Conservation (phyloP, 2,329 filamentous ascomycete genomes). For the Xylaria digitata region DNA sequence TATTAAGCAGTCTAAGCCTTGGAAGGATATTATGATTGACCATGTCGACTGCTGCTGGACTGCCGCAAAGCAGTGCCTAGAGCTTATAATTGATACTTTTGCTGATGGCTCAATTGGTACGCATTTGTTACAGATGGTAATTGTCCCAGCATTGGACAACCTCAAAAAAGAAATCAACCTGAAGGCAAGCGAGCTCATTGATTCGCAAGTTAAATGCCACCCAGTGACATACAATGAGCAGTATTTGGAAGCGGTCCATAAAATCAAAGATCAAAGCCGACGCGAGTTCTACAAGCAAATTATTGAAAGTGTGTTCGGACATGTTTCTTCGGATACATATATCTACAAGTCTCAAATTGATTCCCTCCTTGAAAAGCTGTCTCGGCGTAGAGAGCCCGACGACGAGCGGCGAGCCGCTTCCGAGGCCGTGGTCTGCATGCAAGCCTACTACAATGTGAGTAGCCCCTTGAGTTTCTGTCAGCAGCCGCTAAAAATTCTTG, state of each 20-base stretch:
- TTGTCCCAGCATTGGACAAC: constrained; percentile 55
- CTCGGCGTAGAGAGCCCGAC: constrained; percentile 40
- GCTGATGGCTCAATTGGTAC: constrained; percentile 55
- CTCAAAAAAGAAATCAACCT: constrained; percentile 51
- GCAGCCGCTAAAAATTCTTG: neutral
- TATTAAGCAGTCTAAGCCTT: constrained; percentile 66
- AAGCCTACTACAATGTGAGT: constrained; percentile 53
- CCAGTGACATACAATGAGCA: constrained; percentile 66
- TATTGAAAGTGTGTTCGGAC: neutral
- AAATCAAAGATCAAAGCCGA: constrained; percentile 7
- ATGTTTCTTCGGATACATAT: neutral
- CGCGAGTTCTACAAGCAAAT: constrained; percentile 28
- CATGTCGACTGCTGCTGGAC: constrained; percentile 61
- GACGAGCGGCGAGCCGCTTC: constrained; percentile 47
- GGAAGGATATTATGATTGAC: constrained; percentile 61
- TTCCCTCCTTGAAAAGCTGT: constrained; percentile 21
- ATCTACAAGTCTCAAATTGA: neutral
- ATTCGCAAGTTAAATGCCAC: constrained; percentile 57
- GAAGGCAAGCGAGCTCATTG: constrained; percentile 59
- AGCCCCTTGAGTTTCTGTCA: neutral
- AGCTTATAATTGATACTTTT: constrained; percentile 57
- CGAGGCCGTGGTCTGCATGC: constrained; percentile 51
- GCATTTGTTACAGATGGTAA: constrained; percentile 51
- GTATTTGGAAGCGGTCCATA: constrained; percentile 48
- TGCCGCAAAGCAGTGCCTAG: constrained; percentile 59